Percentiles rank a stretch among this genome's conserved stretches.
Evolutionary conservation across 2,329 filamentous ascomycete genomes (phyloP).

Genomic region (Juglanconis oblonga): DNA sequence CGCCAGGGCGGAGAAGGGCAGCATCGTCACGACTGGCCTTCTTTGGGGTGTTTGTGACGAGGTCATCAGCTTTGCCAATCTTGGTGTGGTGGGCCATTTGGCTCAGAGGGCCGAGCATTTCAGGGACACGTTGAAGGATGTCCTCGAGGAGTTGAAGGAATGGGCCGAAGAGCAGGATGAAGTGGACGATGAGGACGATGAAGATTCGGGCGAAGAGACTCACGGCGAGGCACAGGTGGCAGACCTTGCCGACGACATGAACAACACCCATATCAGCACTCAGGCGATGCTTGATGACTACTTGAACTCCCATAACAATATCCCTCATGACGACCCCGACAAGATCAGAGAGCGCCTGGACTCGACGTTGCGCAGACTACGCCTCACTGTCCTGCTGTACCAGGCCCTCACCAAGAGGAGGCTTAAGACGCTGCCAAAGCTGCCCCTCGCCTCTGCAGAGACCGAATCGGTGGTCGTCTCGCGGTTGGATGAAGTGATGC

Average conservation of each 20-base stretch:
- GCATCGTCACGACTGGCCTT: constrained; percentile 67
- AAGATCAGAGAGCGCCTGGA: constrained; percentile 65
- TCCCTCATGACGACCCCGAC: constrained; percentile 63
- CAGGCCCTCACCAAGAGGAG: constrained; percentile 68
- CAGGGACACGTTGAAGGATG: constrained; percentile 73
- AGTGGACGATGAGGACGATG: constrained; percentile 54
- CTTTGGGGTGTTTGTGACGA: constrained; percentile 83
- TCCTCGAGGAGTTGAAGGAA: constrained; percentile 80
- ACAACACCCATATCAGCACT: constrained; percentile 33
- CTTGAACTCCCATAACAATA: constrained; percentile 59
- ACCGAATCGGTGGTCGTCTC: constrained; percentile 29
- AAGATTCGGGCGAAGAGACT: constrained; percentile 42
- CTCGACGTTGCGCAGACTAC: constrained; percentile 60
- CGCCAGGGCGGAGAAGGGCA: constrained; percentile 42
- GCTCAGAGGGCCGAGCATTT: constrained; percentile 71
- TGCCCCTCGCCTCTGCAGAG: constrained; percentile 19
- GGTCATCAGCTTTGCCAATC: constrained; percentile 58
- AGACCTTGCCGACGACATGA: constrained; percentile 26
- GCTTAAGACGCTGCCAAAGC: constrained; percentile 54
- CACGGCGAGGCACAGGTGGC: constrained; percentile 42
- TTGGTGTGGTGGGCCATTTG: constrained; percentile 69
- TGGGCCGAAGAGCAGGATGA: constrained; percentile 75
- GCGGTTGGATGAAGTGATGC: constrained; percentile 55
- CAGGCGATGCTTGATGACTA: constrained; percentile 66
- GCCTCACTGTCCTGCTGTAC: constrained; percentile 66